Evolutionary conservation across 768 basidiomycete genomes (phyloP), one percentile per base, ranked within the genome.

Genomic region (Amylocystis lapponica): DNA sequence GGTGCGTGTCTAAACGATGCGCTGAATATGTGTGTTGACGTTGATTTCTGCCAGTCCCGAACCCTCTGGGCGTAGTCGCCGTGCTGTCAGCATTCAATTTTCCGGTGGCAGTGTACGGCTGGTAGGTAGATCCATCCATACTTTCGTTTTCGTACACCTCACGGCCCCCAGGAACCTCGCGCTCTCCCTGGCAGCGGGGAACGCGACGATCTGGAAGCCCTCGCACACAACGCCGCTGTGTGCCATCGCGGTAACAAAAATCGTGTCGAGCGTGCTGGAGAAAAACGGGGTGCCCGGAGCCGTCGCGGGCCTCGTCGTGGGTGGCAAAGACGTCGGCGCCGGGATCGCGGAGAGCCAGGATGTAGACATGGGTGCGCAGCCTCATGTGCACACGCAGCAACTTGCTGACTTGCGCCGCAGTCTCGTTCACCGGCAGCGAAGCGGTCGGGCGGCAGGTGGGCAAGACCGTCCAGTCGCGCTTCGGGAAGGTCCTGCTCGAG

Each of bases 391-490:
- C 10, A 30, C n/a, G 29, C 29, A 30, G 10, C 10, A 30, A 30
- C 38, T 17, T n/a, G n/a, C n/a, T n/a, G n/a, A n/a, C n/a, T n/a
- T n/a, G n/a, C n/a, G n/a, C n/a, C 25, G 20, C 43, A 94, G 91
- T 98, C 17, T 92, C 89, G 27, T 98, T 98, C 63, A 98, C 95
- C 2, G 95, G 95, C 4, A 92, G 88, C 56, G 95, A 98, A 63
- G 70, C 71, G 40, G 81, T 90, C 42, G 95, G 95, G 11, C 76
- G 84, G 39, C 74, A 79, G 45, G 92, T 98, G n/a, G 87, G 87
- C n/a, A 81, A 80, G 66, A 72, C 71, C 48, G 93, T 96, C 3
- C 86, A 86, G 61, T 79, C 81, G 43, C 74, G 91, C 49, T 95
- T 94, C 62, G 94, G 93, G 16, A 90, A 95, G 66, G 73, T 81